Evolutionary conservation across 2,329 filamentous ascomycete species (phyloP), one percentile per base, ranked within the genome.

Genomic region (Fusarium austroafricanum): DNA sequence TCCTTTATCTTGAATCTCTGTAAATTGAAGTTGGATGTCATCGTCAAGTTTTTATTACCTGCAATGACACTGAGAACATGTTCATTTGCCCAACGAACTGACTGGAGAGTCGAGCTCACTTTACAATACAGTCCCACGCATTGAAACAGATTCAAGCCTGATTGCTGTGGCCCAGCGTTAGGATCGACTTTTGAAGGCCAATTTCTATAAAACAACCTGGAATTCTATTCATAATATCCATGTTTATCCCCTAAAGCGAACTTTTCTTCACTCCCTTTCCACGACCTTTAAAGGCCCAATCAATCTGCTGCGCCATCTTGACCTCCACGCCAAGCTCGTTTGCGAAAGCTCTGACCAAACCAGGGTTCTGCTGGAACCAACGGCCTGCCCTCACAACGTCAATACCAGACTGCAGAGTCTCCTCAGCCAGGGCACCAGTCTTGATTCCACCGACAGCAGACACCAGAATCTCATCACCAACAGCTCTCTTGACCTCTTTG

Each of bases 401-500:
- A 1, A 88, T 70, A 0, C 79, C 79, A 18, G 79, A 76, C 14
- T 81, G 78, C 10, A 88, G 66, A 6, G 86, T 59, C 29, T 83
- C 78, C 67, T 87, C 80, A 0, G 85, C 86, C 18, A 82, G 74
- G 6, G 67, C 73, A 0, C 80, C 84, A 5, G 59, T 79, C 10
- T 73, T 81, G 61, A 87, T 86, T 20, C 72, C 78, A 0, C 84
- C 85, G 1, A 87, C 85, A 0, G 83, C 75, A 6, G 79, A 77
- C 14, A 85, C 77, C 1, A 82, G 56, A 60, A 83, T 35, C 46
- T 73, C 89, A 64, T 91, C 87, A 0, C 89, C 90, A 3, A 94
- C 86, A 2, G 86, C 89, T 67, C 89, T 85, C 81, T 93, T 94
- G 51, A 94, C 86, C 5, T 84, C 83, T 71, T 89, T 86, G 0